phyloP scores from a whole-genome alignment of 768 basidiomycete genomes.

The Pulveroboletus sp. region DNA sequence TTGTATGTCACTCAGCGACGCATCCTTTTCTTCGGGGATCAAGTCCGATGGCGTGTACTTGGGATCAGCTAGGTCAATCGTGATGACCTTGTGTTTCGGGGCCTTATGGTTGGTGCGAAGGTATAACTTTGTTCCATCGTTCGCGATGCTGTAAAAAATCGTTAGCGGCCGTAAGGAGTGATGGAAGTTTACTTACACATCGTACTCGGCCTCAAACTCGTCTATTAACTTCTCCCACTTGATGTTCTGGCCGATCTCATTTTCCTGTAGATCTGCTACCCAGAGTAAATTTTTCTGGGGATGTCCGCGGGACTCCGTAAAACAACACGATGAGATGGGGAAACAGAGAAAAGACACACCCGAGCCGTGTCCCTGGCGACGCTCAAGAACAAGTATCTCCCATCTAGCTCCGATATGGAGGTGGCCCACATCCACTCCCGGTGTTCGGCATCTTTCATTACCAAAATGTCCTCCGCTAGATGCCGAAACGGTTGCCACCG shows the following conservation, averaged over 20 bases:
- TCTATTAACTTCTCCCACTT: constrained; percentile 70
- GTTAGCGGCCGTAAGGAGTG: not conserved
- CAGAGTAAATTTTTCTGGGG: constrained; percentile 70
- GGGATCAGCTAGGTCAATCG: constrained; percentile 54
- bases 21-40: constrained; percentile 65
- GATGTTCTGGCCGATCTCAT: constrained; percentile 59
- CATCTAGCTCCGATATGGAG: constrained; percentile 56
- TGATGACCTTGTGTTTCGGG: constrained; percentile 61
- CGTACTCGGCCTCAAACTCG: constrained; percentile 64
- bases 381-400: constrained; percentile 56
- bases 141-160: constrained; percentile 47
- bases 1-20: constrained; percentile 49
- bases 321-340: not conserved
- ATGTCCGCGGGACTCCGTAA: not conserved
- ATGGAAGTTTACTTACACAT: constrained; percentile 43
- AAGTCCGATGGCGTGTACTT: constrained; percentile 50
- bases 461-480: constrained; percentile 63
- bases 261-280: constrained; percentile 61
- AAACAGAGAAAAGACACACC: constrained; percentile 35
- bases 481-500: constrained; percentile 2
- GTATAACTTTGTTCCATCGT: constrained; percentile 60
- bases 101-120: constrained; percentile 64
- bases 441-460: constrained; percentile 59
- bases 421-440: constrained; percentile 63
- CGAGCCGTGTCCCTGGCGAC: constrained; percentile 58